These are phyloP conservation scores for Digitaria exilis DNA, from an alignment of 202 grass and related monocot genomes.

Conservation along the genomic window DNA sequence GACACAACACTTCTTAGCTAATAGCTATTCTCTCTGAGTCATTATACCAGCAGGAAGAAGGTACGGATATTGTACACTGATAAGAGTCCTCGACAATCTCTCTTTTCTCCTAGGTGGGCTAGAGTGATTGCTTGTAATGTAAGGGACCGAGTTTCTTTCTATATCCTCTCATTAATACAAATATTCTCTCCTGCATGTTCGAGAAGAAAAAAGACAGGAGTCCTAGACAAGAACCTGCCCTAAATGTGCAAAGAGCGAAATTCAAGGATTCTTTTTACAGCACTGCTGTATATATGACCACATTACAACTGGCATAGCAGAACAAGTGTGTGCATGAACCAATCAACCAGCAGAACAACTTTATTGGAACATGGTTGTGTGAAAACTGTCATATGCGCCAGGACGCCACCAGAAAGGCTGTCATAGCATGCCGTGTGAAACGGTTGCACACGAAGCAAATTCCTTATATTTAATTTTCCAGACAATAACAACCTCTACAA, in stretches of 20 bases:
- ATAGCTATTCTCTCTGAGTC: slow-evolving; percentile 9
- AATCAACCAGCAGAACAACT: background rate
- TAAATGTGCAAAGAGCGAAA: background rate
- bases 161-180: too few species aligned
- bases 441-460: background rate
- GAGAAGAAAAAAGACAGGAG: background rate
- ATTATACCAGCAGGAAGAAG: slow-evolving; percentile 8
- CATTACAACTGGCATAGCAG: background rate
- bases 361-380: background rate
- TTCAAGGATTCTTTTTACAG: background rate
- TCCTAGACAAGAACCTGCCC: background rate
- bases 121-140: too few species aligned
- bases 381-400: background rate
- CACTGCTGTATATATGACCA: background rate
- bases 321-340: background rate
- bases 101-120: too few species aligned
- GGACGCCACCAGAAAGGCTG: background rate
- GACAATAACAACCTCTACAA: background rate
- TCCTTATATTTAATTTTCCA: background rate
- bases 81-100: too few species aligned
- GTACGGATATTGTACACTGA: background rate
- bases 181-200: too few species aligned
- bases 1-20: background rate
- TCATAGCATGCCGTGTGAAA: background rate
- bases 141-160: too few species aligned